These are phyloP conservation scores for Debaryomyces robertsiae DNA, from an alignment of 1,139 yeast genomes.

Conservation along the genomic window DNA sequence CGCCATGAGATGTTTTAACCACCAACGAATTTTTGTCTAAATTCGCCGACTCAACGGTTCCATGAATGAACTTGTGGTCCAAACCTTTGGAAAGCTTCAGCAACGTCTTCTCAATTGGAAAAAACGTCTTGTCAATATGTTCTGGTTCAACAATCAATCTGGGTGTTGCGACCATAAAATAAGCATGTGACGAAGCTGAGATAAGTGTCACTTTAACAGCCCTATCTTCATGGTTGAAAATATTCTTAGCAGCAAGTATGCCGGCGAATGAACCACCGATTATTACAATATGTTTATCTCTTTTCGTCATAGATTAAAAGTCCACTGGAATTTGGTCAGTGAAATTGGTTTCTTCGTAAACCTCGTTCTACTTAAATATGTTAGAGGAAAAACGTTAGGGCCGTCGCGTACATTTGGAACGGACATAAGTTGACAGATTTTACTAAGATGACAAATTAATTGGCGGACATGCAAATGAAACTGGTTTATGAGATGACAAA, in stretches of 20 bases:
- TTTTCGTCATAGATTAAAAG: slow-evolving; percentile 1
- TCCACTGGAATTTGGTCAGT: too few relatives aligned
- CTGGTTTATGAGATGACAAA: too few relatives aligned
- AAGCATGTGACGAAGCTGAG: slow-evolving; percentile 23
- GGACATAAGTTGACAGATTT: too few relatives aligned
- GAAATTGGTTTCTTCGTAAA: too few relatives aligned
- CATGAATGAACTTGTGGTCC: slow-evolving; percentile 23
- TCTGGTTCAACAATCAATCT: slow-evolving; percentile 32
- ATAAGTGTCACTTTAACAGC: slow-evolving; percentile 21
- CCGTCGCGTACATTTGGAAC: too few relatives aligned
- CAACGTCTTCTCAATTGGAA: slow-evolving; percentile 22
- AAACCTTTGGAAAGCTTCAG: slow-evolving; percentile 16
- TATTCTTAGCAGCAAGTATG: slow-evolving; percentile 20
- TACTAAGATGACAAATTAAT: too few relatives aligned
- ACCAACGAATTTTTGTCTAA: slow-evolving; percentile 19
- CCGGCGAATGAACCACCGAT: slow-evolving; percentile 35
- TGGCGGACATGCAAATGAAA: too few relatives aligned
- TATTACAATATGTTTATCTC: slow-evolving; percentile 20
- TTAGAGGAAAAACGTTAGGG: too few relatives aligned
- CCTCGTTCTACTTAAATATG: too few relatives aligned
- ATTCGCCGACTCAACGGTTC: slow-evolving; percentile 26
- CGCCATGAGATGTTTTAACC: slow-evolving; percentile 13
- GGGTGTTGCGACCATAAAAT: slow-evolving; percentile 32
- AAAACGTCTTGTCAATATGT: slow-evolving; percentile 19
- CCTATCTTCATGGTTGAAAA: slow-evolving; percentile 18